Base-by-base conservation (phyloP, 2,329 filamentous ascomycete species). In the Fonsecaea pedrosoi region DNA sequence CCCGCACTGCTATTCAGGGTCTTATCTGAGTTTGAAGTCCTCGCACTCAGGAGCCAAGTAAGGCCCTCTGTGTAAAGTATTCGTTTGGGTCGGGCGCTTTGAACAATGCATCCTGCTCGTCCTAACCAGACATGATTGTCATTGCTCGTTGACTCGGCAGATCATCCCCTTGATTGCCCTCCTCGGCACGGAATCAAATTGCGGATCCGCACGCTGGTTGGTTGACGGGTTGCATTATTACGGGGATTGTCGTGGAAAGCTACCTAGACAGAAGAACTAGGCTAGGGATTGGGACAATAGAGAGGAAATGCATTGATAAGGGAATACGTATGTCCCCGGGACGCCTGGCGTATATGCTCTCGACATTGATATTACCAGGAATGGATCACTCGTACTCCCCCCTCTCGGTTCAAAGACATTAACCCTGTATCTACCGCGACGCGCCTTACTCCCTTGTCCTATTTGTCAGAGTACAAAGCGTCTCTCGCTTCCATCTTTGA, bases 201-300 rank as follows among this genome's bases (percentile, higher is more conserved):
- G 55, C 37, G 55, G 55, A 42, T 42, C 55, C 55, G 55, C 55
- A 58, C 35, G 37, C 37, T 58, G 34, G 34, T 42, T 58, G 55
- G 55, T 42, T n/a, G 55, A 7, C 37, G 42, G 30, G 55, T 58
- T 15, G n/a, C 25, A 25, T 25, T 25, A 42, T 37, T 37, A 21
- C 38, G 1, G 7, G 2, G 4, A 25, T 25, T 25, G 18, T 9
- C 12, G 9, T 38, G 18, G 54, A 40, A 40, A 40, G 54, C 15
- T 40, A 18, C 25, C 25, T 25, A 25, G 25, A 25, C 25, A 25
- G 25, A 25, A 25, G 1, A 25, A 2, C 25, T 25, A 25, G 25
- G 3, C 25, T 25, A 2, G 35, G 40, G 15, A 18, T 3, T 38
- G 18, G 12, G 54, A 57, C 54, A 25, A 34, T 38, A 37, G 54